Evolutionary conservation across 2,329 filamentous ascomycete species (phyloP).

Genomic region (Epichloe coenophiala): DNA sequence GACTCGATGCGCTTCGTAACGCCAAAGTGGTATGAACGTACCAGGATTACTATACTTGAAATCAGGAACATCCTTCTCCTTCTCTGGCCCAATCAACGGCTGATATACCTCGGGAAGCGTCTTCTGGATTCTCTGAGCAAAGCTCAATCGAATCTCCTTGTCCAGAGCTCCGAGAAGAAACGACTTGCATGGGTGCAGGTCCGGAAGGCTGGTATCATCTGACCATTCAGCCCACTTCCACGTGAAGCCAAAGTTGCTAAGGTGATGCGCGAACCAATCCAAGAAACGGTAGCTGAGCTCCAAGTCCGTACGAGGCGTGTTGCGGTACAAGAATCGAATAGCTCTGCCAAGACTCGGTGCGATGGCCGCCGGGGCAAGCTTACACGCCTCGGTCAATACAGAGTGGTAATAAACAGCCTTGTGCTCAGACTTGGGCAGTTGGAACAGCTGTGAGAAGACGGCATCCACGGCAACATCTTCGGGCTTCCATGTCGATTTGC

Average conservation of each 20-base stretch:
- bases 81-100: slow-evolving; percentile 65
- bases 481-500: slow-evolving; percentile 80
- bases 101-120: slow-evolving; percentile 80
- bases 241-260: slow-evolving; percentile 97
- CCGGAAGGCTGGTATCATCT: slow-evolving; percentile 65
- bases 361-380: slow-evolving; percentile 90
- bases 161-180: slow-evolving; percentile 86
- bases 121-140: slow-evolving; percentile 89
- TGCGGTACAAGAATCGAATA: slow-evolving; percentile 82
- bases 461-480: slow-evolving; percentile 97
- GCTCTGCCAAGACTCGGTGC: slow-evolving; percentile 86
- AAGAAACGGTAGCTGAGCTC: slow-evolving; percentile 79
- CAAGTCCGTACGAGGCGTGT: slow-evolving; percentile 68
- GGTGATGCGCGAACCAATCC: slow-evolving; percentile 95
- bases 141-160: slow-evolving; percentile 93
- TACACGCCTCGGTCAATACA: slow-evolving; percentile 87
- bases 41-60: slow-evolving; percentile 77
- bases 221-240: slow-evolving; percentile 99
- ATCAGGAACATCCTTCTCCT: slow-evolving; percentile 89
- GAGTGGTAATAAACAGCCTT: slow-evolving; percentile 96
- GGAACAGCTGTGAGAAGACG: slow-evolving; percentile 88
- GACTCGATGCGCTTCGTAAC: too few species aligned
- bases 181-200: slow-evolving; percentile 76
- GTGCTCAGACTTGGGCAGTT: slow-evolving; percentile 75
- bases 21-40: slow-evolving; percentile 27